Percentiles rank a stretch among this genome's conserved stretches.
Conservation (phyloP, 306 rosid species). For the Gillenia trifoliata region DNA sequence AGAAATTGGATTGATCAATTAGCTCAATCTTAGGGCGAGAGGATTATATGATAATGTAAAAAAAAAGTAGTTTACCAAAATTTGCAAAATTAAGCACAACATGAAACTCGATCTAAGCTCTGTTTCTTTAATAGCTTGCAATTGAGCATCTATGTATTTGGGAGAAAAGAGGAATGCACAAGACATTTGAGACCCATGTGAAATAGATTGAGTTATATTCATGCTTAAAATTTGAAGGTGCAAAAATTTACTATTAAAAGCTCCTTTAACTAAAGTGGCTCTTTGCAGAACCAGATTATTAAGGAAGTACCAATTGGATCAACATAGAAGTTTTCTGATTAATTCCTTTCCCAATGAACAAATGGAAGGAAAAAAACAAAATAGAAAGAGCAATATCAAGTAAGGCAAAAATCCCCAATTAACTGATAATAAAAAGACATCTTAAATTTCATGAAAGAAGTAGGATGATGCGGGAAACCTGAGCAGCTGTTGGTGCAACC, state of each 20-base stretch:
- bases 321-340: neutral
- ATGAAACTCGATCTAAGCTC: neutral
- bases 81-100: neutral
- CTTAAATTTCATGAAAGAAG: neutral
- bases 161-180: neutral
- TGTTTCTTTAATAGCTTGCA: neutral
- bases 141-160: neutral
- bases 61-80: neutral
- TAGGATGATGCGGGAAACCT: slow-evolving; percentile 41
- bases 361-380: neutral
- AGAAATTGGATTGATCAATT: slow-evolving; percentile 30
- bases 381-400: neutral
- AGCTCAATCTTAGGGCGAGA: neutral
- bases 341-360: neutral
- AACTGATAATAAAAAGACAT: neutral
- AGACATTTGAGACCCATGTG: neutral
- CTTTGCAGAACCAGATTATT: neutral
- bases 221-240: neutral
- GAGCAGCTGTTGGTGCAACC: slow-evolving; percentile 95
- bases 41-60: neutral
- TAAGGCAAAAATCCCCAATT: neutral
- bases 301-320: neutral
- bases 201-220: neutral
- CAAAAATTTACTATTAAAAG: too few relatives aligned
- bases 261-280: neutral